Percentiles rank a stretch among this genome's conserved stretches.
phyloP scores from a whole-genome alignment of 768 basidiomycete genomes.

The Daedaleopsis sinensis region DNA sequence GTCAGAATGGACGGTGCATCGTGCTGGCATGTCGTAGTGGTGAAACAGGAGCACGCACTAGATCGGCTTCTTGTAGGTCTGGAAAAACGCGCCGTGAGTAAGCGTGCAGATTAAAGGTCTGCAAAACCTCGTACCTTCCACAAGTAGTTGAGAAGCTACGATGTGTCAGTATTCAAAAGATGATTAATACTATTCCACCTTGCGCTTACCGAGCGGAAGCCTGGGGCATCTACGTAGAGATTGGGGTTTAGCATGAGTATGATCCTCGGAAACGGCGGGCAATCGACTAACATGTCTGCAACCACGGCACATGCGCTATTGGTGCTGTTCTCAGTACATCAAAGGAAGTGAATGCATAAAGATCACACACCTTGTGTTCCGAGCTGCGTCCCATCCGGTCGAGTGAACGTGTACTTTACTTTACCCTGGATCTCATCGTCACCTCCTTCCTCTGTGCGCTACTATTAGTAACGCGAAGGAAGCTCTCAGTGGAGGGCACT shows the following conservation, averaged over 20 bases:
- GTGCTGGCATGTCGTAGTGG: neutral
- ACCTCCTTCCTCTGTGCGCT: constrained; percentile 52
- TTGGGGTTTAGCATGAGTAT: neutral
- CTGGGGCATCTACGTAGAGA: constrained; percentile 33
- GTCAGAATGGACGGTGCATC: neutral
- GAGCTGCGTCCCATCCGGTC: constrained; percentile 64
- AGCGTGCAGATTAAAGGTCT: neutral
- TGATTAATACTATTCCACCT: neutral
- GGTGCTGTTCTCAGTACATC: neutral
- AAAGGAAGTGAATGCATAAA: neutral
- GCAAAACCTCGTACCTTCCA: constrained; percentile 35
- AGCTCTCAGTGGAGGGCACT: constrained; percentile 17
- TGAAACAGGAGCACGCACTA: constrained; percentile 29
- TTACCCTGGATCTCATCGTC: constrained; percentile 66
- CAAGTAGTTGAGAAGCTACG: constrained; percentile 42
- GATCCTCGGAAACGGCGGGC: neutral
- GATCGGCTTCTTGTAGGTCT: constrained; percentile 42
- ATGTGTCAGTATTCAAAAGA: neutral
- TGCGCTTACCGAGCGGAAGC: constrained; percentile 37
- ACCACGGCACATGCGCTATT: constrained; percentile 40
- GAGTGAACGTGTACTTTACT: constrained; percentile 61
- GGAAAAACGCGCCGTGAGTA: neutral
- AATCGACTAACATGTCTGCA: constrained; percentile 36
- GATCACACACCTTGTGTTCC: constrained; percentile 54
- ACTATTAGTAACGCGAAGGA: neutral